phyloP scores from a whole-genome alignment of 441 rosid genomes.

The Rhodomyrtus psidioides region DNA sequence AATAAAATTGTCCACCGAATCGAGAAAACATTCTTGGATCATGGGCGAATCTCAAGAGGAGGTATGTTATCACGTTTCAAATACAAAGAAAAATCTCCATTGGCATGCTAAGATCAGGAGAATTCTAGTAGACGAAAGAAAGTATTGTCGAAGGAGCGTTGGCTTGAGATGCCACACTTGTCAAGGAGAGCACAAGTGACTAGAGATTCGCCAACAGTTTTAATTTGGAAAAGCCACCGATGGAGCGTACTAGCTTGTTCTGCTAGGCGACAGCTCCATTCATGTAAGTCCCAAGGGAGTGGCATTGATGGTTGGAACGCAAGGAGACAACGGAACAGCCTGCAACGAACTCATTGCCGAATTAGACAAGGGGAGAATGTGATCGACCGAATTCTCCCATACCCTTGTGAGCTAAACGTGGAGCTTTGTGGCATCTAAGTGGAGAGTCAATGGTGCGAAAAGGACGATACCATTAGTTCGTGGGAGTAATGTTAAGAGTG shows the following conservation, averaged over 20 bases:
- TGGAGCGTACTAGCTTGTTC: neutral
- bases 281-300: neutral
- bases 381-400: accelerated
- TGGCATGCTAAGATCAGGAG: neutral
- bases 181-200: no score
- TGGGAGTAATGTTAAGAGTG: neutral
- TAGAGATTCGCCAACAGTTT: neutral
- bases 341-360: accelerated
- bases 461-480: neutral
- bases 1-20: neutral
- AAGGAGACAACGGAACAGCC: neutral
- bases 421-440: neutral
- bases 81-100: neutral
- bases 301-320: neutral
- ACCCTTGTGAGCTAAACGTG: neutral
- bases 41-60: neutral
- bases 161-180: neutral
- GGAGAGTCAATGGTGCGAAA: neutral
- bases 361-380: neutral
- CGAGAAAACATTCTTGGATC: neutral
- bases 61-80: neutral
- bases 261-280: neutral
- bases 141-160: neutral
- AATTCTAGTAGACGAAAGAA: neutral
- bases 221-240: neutral